phyloP scores from a whole-genome alignment of 208 protist species.

The Naegleria lovaniensis region DNA sequence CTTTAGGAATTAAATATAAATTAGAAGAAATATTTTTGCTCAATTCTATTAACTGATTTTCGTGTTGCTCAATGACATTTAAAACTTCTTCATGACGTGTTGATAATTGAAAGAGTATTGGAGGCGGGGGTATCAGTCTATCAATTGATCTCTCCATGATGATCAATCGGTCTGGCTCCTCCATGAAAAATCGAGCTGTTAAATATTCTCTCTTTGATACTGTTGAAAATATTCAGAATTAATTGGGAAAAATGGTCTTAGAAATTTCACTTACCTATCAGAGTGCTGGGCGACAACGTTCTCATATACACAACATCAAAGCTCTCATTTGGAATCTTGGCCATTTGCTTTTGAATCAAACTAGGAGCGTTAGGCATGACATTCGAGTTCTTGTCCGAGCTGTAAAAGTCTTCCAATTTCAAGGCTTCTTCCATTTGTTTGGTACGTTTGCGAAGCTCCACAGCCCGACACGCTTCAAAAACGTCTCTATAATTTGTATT shows the following conservation, averaged over 20 bases:
- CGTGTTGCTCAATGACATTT: background rate
- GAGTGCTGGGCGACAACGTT: background rate
- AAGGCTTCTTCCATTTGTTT: background rate
- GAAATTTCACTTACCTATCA: background rate
- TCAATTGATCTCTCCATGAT: background rate
- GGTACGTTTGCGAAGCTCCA: background rate
- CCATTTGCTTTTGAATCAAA: background rate
- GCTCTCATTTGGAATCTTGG: background rate
- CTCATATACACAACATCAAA: background rate
- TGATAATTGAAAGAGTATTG: background rate
- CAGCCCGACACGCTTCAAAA: background rate
- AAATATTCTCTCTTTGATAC: background rate
- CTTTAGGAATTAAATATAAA: background rate
- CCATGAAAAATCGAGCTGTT: background rate
- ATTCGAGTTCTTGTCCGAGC: background rate
- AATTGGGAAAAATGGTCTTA: background rate
- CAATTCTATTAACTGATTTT: background rate
- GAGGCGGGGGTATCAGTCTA: background rate
- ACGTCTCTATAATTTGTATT: background rate
- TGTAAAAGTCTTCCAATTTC: background rate
- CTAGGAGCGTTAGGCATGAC: background rate
- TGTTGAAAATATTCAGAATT: background rate
- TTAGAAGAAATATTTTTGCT: background rate
- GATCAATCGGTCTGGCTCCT: background rate
- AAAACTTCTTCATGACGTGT: background rate